Base-by-base conservation (phyloP, 345 rosid genomes). In the Salix caprea region DNA sequence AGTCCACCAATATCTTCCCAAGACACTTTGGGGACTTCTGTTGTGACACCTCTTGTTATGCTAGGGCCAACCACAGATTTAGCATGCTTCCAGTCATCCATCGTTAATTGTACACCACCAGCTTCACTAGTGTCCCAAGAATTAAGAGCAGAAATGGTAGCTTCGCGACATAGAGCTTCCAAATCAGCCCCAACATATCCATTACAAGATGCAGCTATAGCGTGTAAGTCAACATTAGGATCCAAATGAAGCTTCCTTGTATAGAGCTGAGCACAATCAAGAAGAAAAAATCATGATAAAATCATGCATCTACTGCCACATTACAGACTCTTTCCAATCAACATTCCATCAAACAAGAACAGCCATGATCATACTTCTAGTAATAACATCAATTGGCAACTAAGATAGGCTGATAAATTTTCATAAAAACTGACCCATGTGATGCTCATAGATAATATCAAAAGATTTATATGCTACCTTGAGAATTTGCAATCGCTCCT, bases 111-210 rank as follows among this genome's bases (percentile, higher is more conserved):
- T 6, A 46, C 58, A 66, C 52, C 78, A 77, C 67, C 74, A 71
- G 71, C 76, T 75, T 67, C 84, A 77, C 72, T 74, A 23, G 67
- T 79, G 75, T 85, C 84, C 11, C 87, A 52, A n/a, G 85, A 85
- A 78, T 93, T 89, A 72, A 88, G 82, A 37, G 94, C 91, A 15
- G 86, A 86, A 73, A 81, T 52, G 58, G 90, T 69, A 11, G 99
- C 96, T 79, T 93, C 94, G 26, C 91, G 91, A 39, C 96, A 93
- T 83, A 96, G 84, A 75, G 97, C 96, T 91, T 91, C 97, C 77
- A 96, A 88, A 91, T 93, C 98, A 82, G 98, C 96, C 70, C 99
- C 98, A 74, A 93, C 97, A 82, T 87, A 96, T 67, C 98, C 99
- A 68, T 89, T 93, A 88, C 94, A 93, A 65, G 90, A 87, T 64